Base-by-base conservation (phyloP, 768 basidiomycete species). In the Lactarius sp. region DNA sequence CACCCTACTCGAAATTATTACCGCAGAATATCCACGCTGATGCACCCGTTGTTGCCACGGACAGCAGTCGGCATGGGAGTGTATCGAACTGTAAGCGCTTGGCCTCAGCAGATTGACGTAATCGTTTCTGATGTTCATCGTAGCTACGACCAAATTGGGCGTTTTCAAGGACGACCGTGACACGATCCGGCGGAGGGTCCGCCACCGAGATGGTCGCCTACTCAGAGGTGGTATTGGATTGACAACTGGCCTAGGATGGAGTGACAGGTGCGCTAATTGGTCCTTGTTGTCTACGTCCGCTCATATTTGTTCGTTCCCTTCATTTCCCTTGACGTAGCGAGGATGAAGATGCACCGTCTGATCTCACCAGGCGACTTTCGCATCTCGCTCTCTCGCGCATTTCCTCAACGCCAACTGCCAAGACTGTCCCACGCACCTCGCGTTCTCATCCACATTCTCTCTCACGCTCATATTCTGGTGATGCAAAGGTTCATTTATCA, bases 201-300 rank as follows among this genome's bases (percentile, higher is more conserved):
- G 77, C 12, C 77, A 78, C 59, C 72, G 77, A 20, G 76, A 78
- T 55, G 77, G 77, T n/a, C 65, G 66, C 47, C 64, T 77, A 4
- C 69, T 78, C 4, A 66, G 73, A 0, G 77, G 73, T 10, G 77
- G 77, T 9, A 71, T 77, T 20, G 77, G 77, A 4, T 70, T 78
- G 27, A 78, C 77, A 8, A 78, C 77, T 12, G 77, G 77, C 1
- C 69, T 78, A 12, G 77, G 77, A 1, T 78, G 77, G 77, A 77
- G 76, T 52, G 77, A 78, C 66, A 76, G 75, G 73, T 76, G 22
- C 46, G 70, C 42, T n/a, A 14, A 31, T 22, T 18, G 18, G 51
- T 7, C 34, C 42, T 42, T 39, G 51, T 39, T n/a, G 12, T 12
- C 14, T 31, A 12, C 44, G 14, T 52, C 49, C 18, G 20, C 33